Conservation (phyloP, 1,284 basidiomycete species). For the Cystobasidiaceae sp. region DNA sequence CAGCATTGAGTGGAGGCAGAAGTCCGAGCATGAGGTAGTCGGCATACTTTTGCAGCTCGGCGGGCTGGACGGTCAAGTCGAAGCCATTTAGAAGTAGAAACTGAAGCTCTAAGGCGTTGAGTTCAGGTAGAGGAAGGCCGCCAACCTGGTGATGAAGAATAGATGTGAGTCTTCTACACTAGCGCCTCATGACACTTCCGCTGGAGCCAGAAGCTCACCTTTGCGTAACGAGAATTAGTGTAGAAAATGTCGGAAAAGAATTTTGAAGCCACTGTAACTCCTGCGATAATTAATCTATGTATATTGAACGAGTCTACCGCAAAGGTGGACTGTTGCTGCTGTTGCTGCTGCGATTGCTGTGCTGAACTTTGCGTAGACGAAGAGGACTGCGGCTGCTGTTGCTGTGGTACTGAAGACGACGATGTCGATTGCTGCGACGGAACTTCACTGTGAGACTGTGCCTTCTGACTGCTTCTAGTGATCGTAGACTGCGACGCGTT, state of each 20-base stretch:
- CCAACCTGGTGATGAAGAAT: slow-evolving; percentile 61
- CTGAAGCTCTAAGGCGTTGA: slow-evolving; percentile 95
- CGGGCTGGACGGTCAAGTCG: slow-evolving; percentile 72
- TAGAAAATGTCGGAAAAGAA: slow-evolving; percentile 99
- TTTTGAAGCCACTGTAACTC: slow-evolving; percentile 95
- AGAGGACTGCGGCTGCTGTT: not conserved
- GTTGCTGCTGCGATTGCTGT: not conserved
- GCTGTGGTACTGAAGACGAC: not conserved
- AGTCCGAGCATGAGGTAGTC: slow-evolving; percentile 65
- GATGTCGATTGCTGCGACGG: no score
- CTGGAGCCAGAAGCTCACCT: slow-evolving; percentile 60
- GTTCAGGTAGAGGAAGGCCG: slow-evolving; percentile 84
- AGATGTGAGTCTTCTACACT: not conserved
- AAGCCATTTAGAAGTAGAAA: slow-evolving; percentile 97
- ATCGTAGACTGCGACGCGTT: not conserved
- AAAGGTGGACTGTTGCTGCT: slow-evolving; percentile 51
- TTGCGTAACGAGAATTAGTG: slow-evolving; percentile 98
- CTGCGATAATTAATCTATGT: slow-evolving; percentile 91
- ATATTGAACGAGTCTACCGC: slow-evolving; percentile 97
- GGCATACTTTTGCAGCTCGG: slow-evolving; percentile 92
- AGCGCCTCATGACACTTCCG: not conserved
- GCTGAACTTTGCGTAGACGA: slow-evolving; percentile 3
- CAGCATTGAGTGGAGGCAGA: slow-evolving; percentile 6
- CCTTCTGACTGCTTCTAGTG: not conserved
- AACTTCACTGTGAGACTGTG: no score